Conservation (phyloP, 345 rosid species). For the Tarenaya hassleriana region DNA sequence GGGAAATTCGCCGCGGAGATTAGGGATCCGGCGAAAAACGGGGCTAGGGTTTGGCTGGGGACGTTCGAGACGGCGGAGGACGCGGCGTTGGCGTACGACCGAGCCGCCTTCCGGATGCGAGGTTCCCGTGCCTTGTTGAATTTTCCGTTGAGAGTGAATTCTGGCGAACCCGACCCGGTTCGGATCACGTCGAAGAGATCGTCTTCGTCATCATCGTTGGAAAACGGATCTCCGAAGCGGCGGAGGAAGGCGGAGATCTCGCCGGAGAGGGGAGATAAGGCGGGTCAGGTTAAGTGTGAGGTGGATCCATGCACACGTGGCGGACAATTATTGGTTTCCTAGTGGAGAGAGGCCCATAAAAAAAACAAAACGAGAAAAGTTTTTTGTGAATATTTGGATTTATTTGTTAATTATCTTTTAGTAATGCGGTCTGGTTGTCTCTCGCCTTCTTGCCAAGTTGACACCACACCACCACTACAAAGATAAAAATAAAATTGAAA, state of each 20-base stretch:
- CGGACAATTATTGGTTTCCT: constrained; percentile 28
- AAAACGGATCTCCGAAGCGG: constrained; percentile 48
- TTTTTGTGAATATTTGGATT: too few relatives aligned
- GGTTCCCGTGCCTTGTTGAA: constrained; percentile 90
- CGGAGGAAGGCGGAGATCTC: constrained; percentile 38
- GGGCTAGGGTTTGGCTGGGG: constrained; percentile 97
- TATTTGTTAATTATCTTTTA: too few relatives aligned
- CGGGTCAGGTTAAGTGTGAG: constrained; percentile 26
- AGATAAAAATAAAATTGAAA: too few relatives aligned
- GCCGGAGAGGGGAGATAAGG: constrained; percentile 24
- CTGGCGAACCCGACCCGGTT: constrained; percentile 96
- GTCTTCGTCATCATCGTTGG: constrained; percentile 37
- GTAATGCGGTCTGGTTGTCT: too few relatives aligned
- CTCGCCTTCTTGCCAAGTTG: too few relatives aligned
- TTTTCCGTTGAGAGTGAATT: constrained; percentile 82
- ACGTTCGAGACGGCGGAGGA: constrained; percentile 97
- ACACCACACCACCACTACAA: too few relatives aligned
- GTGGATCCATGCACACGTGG: constrained; percentile 35
- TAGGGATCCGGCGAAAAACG: constrained; percentile 94
- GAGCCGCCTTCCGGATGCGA: constrained; percentile 93
- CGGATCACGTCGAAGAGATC: constrained; percentile 77
- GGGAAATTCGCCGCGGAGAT: constrained; percentile 99
- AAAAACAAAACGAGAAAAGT: background rate
- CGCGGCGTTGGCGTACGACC: constrained; percentile 93
- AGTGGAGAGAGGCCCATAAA: constrained; percentile 6